These are phyloP conservation scores for Colletotrichum agaves DNA, from an alignment of 2,329 filamentous ascomycete species.

Conservation along the genomic window DNA sequence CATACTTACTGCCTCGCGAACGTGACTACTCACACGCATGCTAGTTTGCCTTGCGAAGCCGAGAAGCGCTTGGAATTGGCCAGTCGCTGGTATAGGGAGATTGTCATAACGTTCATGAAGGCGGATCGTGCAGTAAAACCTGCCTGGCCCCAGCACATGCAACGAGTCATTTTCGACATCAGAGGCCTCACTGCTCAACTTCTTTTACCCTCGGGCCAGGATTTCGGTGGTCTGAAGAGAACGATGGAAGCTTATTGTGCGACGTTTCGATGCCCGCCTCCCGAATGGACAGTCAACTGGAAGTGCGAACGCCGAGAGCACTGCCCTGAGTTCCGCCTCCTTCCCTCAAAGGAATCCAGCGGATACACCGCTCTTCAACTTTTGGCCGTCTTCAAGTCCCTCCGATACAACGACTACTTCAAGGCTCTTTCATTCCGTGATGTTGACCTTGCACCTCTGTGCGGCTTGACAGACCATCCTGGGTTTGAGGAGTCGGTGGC, in stretches of 20 bases:
- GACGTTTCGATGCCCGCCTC: constrained; percentile 60
- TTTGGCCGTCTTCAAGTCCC: constrained; percentile 65
- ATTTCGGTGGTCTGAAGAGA: constrained; percentile 64
- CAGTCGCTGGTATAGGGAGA: constrained; percentile 64
- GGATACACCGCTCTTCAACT: constrained; percentile 62
- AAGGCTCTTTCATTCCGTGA: constrained; percentile 66
- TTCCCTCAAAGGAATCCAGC: constrained; percentile 52
- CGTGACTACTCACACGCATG: constrained; percentile 31
- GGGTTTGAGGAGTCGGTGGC: constrained; percentile 59
- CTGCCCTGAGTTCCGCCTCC: constrained; percentile 64
- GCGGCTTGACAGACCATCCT: constrained; percentile 54
- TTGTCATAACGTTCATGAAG: constrained; percentile 64
- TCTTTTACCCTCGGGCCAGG: constrained; percentile 64
- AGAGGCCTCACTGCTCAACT: constrained; percentile 63
- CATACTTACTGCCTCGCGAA: constrained; percentile 38
- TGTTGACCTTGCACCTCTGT: constrained; percentile 59
- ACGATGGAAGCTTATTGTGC: constrained; percentile 66
- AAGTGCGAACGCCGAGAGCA: constrained; percentile 55
- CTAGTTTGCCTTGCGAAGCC: constrained; percentile 27
- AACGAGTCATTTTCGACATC: constrained; percentile 63
- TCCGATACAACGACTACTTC: constrained; percentile 70
- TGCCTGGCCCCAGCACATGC: constrained; percentile 67
- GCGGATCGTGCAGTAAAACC: constrained; percentile 67
- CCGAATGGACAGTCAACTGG: constrained; percentile 64
- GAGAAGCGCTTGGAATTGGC: constrained; percentile 61